These are phyloP conservation scores for Mortierella sp. DNA, from an alignment of 371 early-diverging fungal species.

Conservation along the genomic window DNA sequence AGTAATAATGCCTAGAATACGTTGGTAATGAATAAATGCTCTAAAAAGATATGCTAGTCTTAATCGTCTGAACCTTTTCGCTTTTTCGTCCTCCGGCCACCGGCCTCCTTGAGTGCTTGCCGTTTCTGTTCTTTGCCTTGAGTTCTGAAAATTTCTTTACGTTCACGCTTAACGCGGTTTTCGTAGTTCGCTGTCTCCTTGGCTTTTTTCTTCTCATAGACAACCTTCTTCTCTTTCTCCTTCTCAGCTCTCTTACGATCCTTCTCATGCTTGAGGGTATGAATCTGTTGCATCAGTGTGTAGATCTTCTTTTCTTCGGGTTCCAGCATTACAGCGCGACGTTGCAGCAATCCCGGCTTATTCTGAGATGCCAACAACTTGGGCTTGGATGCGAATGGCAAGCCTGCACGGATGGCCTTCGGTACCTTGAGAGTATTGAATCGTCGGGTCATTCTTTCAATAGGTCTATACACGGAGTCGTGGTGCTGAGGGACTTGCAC, in stretches of 20 bases:
- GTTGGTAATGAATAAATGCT: constrained; percentile 3
- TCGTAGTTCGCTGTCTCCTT: constrained; percentile 65
- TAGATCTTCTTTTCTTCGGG: constrained; percentile 91
- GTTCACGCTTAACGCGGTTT: constrained; percentile 53
- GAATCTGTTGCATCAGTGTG: constrained; percentile 86
- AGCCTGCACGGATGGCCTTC: constrained; percentile 80
- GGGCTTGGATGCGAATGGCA: constrained; percentile 95
- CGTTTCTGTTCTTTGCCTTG: constrained; percentile 56
- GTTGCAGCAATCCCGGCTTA: constrained; percentile 64
- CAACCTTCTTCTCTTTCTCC: constrained; percentile 63
- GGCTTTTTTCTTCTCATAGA: constrained; percentile 67
- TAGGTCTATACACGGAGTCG: constrained; percentile 89
- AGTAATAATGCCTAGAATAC: neutral
- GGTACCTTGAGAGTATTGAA: constrained; percentile 92
- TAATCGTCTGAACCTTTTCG: constrained; percentile 48
- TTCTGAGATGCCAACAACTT: constrained; percentile 70
- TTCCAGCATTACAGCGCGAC: constrained; percentile 91
- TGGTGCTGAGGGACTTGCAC: constrained; percentile 76
- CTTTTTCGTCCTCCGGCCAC: constrained; percentile 54
- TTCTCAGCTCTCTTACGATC: constrained; percentile 80
- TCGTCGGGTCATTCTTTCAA: constrained; percentile 84
- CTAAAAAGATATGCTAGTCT: neutral
- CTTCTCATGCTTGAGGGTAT: constrained; percentile 89
- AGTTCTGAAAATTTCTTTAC: constrained; percentile 47
- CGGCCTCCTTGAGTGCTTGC: constrained; percentile 48